Base-by-base conservation (phyloP, 257 asterid species). In the Scutellaria baicalensis region DNA sequence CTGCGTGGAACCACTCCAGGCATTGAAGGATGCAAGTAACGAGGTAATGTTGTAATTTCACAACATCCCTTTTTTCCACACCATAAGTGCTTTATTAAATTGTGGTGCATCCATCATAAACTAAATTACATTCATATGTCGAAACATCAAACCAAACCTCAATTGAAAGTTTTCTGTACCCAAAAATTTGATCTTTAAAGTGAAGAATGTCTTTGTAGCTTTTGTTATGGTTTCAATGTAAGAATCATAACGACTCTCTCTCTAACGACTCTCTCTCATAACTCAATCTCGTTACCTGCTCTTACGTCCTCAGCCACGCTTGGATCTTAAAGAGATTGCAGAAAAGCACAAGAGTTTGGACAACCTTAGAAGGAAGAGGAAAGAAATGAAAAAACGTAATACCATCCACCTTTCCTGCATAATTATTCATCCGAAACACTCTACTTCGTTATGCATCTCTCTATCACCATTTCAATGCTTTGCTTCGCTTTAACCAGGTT, bases 1-100 rank as follows among this genome's bases (percentile, higher is more conserved):
- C 69, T 88, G 88, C 9, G 84, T 94, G 50, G 97, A 94, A 77
- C 99, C 99, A 48, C 97, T 94, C 59, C 86, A 91, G 85, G 99
- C 99, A 72, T 84, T 94, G 81, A 82, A 80, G 65, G 80, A 75
- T 12, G 90, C 90, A 49, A 75, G 70, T 56, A 70, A 79, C 1
- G 84, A 77, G 86, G 86, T 84, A 77, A 70, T 50, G 59, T 57
- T 36, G n/a, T 45, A 66, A 36, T 6, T 60, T 35, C 12, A 21
- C n/a, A n/a, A 17, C 68, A 17, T 17, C 7, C 10, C 17, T 50
- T 27, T 14, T 13, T 70, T 43, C 3, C 13, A 12, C 9, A 20
- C 48, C 17, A 54, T 44, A 47, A 45, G 23, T 39, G 7, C 8
- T 44, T 20, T 23, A 14, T 2, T 36, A 45, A 38, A 71, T 14